Evolutionary conservation across 1,284 basidiomycete species (phyloP).

Genomic region (Caloboletus firmus): DNA sequence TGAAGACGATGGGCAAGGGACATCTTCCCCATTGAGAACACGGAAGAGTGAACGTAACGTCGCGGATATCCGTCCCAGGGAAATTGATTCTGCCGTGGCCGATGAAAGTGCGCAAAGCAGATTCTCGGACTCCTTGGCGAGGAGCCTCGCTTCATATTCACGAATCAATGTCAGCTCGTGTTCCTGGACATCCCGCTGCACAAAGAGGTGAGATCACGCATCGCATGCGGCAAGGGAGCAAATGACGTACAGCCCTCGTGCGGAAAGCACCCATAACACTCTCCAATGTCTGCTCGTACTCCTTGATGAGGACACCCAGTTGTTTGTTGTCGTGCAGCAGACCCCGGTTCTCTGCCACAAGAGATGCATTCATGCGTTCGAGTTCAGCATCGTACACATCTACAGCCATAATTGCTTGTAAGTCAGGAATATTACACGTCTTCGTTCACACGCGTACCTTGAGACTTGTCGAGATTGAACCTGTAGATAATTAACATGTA

Average conservation of each 20-base stretch:
- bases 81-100: slow-evolving; percentile 65
- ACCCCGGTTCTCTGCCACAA: slow-evolving; percentile 83
- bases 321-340: slow-evolving; percentile 96
- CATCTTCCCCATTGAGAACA: slow-evolving; percentile 72
- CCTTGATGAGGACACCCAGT: slow-evolving; percentile 84
- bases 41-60: slow-evolving; percentile 76
- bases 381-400: slow-evolving; percentile 94
- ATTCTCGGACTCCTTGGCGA: slow-evolving; percentile 74
- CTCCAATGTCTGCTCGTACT: slow-evolving; percentile 96
- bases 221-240: slow-evolving; percentile 4
- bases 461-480: slow-evolving; percentile 89
- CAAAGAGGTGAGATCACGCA: background rate
- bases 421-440: background rate
- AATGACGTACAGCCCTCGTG: slow-evolving; percentile 77
- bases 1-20: slow-evolving; percentile 4
- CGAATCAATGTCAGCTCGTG: slow-evolving; percentile 89
- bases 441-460: slow-evolving; percentile 56
- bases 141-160: slow-evolving; percentile 86
- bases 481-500: slow-evolving; percentile 25
- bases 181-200: slow-evolving; percentile 88
- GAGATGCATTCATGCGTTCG: slow-evolving; percentile 83
- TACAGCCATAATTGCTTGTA: slow-evolving; percentile 29
- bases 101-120: slow-evolving; percentile 60
- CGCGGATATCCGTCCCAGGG: slow-evolving; percentile 72
- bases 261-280: slow-evolving; percentile 94